Percentiles rank a stretch among this genome's conserved stretches.
Evolutionary conservation across 768 basidiomycete genomes (phyloP).

Genomic region (Termitomyces sp.): DNA sequence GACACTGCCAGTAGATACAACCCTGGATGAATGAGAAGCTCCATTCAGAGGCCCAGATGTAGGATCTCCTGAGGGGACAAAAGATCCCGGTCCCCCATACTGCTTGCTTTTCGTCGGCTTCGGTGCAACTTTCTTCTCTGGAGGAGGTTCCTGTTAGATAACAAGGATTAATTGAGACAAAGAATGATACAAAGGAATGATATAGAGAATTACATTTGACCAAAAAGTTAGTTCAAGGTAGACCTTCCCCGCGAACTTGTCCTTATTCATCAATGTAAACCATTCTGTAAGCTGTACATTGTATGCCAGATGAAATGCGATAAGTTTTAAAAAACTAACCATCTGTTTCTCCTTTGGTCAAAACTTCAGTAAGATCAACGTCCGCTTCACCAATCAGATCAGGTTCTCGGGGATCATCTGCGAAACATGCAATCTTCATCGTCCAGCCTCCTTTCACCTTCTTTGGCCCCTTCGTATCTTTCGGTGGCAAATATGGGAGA

Average conservation of each 20-base stretch:
- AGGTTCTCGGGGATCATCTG: slow-evolving; percentile 93
- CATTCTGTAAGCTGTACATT: slow-evolving; percentile 55
- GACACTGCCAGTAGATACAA: slow-evolving; percentile 25
- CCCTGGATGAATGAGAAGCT: slow-evolving; percentile 22
- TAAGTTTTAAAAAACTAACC: slow-evolving; percentile 46
- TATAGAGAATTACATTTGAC: slow-evolving; percentile 70
- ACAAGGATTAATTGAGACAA: neutral
- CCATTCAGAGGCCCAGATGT: slow-evolving; percentile 19
- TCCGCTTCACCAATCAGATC: slow-evolving; percentile 90
- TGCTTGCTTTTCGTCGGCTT: slow-evolving; percentile 49
- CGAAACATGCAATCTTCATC: slow-evolving; percentile 85
- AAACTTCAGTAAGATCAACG: slow-evolving; percentile 83
- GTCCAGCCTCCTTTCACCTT: slow-evolving; percentile 65
- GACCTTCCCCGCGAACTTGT: slow-evolving; percentile 92
- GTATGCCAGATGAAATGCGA: slow-evolving; percentile 1
- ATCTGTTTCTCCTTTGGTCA: slow-evolving; percentile 96
- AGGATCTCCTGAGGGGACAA: slow-evolving; percentile 47
- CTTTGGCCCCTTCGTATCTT: slow-evolving; percentile 38
- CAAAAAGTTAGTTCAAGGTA: slow-evolving; percentile 97
- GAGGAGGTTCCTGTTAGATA: slow-evolving; percentile 59
- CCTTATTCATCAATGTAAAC: slow-evolving; percentile 87
- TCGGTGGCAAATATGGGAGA: slow-evolving; percentile 70
- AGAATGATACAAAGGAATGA: neutral
- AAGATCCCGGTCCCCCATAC: slow-evolving; percentile 77
- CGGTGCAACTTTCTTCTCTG: slow-evolving; percentile 56